A percentile compares a stretch with the other conserved stretches of the same genome.
Conservation (phyloP, 495 filamentous ascomycete genomes). For the Penicillium flavigenum region DNA sequence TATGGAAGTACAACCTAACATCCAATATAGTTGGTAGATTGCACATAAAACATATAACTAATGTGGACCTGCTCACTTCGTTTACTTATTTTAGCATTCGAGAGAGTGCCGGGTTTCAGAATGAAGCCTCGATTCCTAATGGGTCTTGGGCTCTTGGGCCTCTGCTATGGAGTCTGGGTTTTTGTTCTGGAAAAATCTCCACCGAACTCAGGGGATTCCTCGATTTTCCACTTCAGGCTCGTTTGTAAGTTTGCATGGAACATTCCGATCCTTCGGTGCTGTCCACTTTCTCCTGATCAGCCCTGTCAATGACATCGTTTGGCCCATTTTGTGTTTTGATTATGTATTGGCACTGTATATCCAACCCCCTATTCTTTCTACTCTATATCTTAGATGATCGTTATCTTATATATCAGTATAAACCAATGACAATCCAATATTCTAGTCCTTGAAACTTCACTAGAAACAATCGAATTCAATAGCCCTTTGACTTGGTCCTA, state of each 20-base stretch:
- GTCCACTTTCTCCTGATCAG: slow-evolving; percentile 14
- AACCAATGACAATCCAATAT: not conserved
- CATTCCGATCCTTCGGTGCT: slow-evolving; percentile 7
- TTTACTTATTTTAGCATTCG: too few species aligned
- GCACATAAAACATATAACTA: too few species aligned
- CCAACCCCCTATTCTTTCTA: slow-evolving; percentile 3
- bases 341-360: not conserved
- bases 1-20: too few species aligned
- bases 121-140: not conserved
- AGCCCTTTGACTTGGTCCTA: not conserved
- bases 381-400: slow-evolving; percentile 1
- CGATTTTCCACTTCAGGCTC: slow-evolving; percentile 21
- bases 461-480: slow-evolving; percentile 13
- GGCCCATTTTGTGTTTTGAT: not conserved
- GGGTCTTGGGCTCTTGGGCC: not conserved
- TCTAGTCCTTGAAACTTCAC: slow-evolving; percentile 2
- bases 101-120: not conserved
- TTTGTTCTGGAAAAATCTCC: slow-evolving; percentile 15
- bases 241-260: slow-evolving; percentile 16
- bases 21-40: too few species aligned
- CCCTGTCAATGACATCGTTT: slow-evolving; percentile 10
- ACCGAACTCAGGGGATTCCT: slow-evolving; percentile 14
- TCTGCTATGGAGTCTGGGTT: not conserved
- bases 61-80: too few species aligned
- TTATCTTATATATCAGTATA: not conserved